phyloP scores from a whole-genome alignment of 1,284 basidiomycete species.

The Wallemia ichthyophaga region DNA sequence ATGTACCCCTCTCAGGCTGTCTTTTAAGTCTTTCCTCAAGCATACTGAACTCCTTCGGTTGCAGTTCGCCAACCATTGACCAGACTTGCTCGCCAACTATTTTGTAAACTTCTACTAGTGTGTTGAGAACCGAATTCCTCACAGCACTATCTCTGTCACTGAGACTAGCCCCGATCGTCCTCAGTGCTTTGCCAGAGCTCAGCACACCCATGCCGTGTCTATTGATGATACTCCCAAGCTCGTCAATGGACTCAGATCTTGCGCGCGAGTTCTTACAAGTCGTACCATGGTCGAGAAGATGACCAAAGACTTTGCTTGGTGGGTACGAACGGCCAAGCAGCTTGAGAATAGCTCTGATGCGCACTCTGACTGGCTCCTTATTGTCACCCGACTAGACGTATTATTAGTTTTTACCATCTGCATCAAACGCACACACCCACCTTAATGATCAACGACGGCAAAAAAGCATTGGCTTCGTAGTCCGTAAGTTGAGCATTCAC shows the following conservation, averaged over 20 bases:
- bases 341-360: constrained; percentile 40
- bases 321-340: constrained; percentile 48
- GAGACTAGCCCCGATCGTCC: constrained; percentile 45
- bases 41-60: constrained; percentile 64
- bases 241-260: constrained; percentile 53
- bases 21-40: constrained; percentile 66
- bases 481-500: constrained; percentile 59
- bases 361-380: constrained; percentile 35
- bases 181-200: constrained; percentile 46
- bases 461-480: constrained; percentile 56
- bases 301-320: constrained; percentile 61
- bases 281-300: constrained; percentile 56
- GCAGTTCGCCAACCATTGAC: constrained; percentile 40
- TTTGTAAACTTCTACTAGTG: constrained; percentile 54
- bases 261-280: constrained; percentile 71
- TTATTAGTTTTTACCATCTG: constrained; percentile 1
- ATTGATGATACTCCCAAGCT: constrained; percentile 43
- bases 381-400: constrained; percentile 20
- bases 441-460: constrained; percentile 73
- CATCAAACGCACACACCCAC: constrained; percentile 26
- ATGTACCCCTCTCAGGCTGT: constrained; percentile 25
- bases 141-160: constrained; percentile 64
- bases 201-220: constrained; percentile 56
- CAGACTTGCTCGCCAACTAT: constrained; percentile 62
- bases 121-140: constrained; percentile 46